phyloP scores from a whole-genome alignment of 208 protist species.

The Trichomonas vaginalis region DNA sequence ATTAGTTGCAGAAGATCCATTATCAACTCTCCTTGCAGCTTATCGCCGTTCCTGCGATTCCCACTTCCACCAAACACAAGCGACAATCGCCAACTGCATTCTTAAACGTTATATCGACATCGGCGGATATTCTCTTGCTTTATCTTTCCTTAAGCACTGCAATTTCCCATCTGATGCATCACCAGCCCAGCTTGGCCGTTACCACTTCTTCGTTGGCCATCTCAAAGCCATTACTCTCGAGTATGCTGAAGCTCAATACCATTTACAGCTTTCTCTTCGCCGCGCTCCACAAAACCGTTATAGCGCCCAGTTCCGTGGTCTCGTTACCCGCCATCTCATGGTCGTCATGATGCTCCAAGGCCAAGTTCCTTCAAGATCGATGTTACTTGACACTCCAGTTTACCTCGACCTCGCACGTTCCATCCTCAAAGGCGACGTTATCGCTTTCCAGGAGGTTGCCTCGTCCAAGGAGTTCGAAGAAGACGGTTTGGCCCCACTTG shows the following conservation, averaged over 20 bases:
- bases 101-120: neutral
- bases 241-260: neutral
- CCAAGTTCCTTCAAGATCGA: neutral
- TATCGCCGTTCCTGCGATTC: conserved; percentile 10
- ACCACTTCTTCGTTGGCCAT: conserved; percentile 12
- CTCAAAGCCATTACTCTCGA: conserved; percentile 3
- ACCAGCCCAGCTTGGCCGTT: conserved; percentile 1
- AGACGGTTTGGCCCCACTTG: neutral
- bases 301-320: neutral
- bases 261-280: neutral
- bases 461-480: neutral
- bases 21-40: neutral
- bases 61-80: neutral
- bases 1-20: neutral
- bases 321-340: neutral
- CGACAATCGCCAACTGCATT: neutral
- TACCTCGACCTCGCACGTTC: neutral
- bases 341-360: conserved; percentile 16
- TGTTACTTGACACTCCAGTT: neutral
- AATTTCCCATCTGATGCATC: neutral
- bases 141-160: conserved; percentile 1
- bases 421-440: neutral
- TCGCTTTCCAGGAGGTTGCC: neutral
- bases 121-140: neutral
- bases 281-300: neutral